Conservation (phyloP, 495 filamentous ascomycete species). For the Rostrohypoxylon terebratum region DNA sequence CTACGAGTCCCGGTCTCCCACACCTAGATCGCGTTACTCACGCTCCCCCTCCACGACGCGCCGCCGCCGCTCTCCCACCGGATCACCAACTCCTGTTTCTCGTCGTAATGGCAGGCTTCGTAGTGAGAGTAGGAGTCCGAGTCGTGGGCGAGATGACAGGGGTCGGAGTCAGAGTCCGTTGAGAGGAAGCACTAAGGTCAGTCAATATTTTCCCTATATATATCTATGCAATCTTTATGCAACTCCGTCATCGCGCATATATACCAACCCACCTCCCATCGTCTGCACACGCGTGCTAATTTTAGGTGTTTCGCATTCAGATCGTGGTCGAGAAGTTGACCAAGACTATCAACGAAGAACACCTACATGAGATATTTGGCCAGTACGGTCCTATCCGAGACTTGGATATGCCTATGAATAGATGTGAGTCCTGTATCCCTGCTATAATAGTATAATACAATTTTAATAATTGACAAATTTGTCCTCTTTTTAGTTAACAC, state of each 20-base stretch:
- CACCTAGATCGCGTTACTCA: conserved; percentile 50
- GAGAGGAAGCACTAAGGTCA: conserved; percentile 53
- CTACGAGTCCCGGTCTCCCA: conserved; percentile 47
- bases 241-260: background rate
- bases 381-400: conserved; percentile 86
- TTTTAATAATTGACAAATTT: conserved; percentile 1
- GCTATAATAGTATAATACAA: background rate
- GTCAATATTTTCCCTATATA: conserved; percentile 33
- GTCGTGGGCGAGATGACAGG: conserved; percentile 49
- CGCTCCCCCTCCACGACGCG: conserved; percentile 49
- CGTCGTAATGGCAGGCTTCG: conserved; percentile 51
- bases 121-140: conserved; percentile 44
- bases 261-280: background rate
- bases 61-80: conserved; percentile 48
- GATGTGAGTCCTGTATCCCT: conserved; percentile 68
- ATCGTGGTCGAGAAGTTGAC: conserved; percentile 97
- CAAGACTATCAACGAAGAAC: conserved; percentile 90
- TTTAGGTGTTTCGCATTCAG: conserved; percentile 56
- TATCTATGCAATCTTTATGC: background rate
- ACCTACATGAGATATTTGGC: conserved; percentile 92
- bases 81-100: conserved; percentile 38
- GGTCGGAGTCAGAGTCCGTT: conserved; percentile 52
- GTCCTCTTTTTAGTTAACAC: conserved; percentile 71
- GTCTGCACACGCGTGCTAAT: conserved; percentile 28
- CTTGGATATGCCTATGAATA: conserved; percentile 89